A percentile compares a stretch with the other conserved stretches of the same genome.
Evolutionary conservation across 345 rosid genomes (phyloP).

Genomic region (Excoecaria cochinchinensis): DNA sequence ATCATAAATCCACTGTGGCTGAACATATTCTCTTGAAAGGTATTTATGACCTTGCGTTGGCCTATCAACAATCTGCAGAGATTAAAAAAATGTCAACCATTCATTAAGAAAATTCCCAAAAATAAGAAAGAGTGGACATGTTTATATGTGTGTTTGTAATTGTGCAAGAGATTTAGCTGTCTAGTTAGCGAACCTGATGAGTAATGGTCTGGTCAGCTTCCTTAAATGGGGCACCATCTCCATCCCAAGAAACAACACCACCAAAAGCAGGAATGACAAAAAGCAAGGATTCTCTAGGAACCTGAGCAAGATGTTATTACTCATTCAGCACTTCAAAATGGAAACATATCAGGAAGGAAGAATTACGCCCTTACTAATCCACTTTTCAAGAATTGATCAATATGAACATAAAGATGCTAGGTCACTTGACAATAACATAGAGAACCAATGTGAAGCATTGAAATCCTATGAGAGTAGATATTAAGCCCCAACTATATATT

Average conservation of each 20-base stretch:
- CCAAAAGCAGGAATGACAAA: slow-evolving; percentile 95
- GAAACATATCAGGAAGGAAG: neutral
- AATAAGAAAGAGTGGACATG: neutral
- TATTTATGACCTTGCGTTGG: slow-evolving; percentile 80
- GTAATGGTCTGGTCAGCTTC: slow-evolving; percentile 83
- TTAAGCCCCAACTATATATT: neutral
- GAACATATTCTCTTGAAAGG: slow-evolving; percentile 82
- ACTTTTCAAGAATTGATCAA: neutral
- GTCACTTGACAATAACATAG: neutral
- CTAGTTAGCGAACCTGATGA: slow-evolving; percentile 64
- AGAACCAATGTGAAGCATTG: neutral
- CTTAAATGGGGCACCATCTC: slow-evolving; percentile 80
- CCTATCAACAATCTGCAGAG: slow-evolving; percentile 80
- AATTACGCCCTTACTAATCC: slow-evolving; percentile 6
- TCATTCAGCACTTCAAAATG: neutral
- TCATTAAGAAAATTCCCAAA: neutral
- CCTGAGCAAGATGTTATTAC: slow-evolving; percentile 41
- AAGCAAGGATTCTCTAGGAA: slow-evolving; percentile 89
- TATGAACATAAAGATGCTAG: neutral
- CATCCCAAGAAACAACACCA: slow-evolving; percentile 93
- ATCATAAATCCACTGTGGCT: slow-evolving; percentile 94
- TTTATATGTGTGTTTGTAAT: neutral
- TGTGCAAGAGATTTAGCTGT: neutral
- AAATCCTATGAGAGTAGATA: neutral
- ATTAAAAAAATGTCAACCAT: slow-evolving; percentile 5